Conservation (phyloP, 129 eudicot species). For the Calendula officinalis region DNA sequence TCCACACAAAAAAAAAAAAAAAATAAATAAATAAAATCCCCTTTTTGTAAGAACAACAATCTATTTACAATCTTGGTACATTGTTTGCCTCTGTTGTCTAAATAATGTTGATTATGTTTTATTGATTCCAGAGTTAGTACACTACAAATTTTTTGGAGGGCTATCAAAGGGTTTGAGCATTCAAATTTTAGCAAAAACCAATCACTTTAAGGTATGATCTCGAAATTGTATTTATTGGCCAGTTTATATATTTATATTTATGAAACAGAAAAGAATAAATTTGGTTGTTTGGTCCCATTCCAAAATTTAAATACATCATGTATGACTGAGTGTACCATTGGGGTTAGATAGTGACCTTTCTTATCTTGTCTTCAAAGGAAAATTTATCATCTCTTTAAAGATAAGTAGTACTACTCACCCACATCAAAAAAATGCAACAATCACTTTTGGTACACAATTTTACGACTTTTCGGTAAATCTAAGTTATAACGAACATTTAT, state of each 20-base stretch:
- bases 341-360: conserved; percentile 43
- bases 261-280: conserved; percentile 1
- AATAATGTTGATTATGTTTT: conserved; percentile 8
- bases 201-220: conserved; percentile 29
- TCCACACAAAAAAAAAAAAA: too few relatives aligned
- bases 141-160: background rate
- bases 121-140: conserved; percentile 21
- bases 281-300: conserved; percentile 35
- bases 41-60: too few relatives aligned
- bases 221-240: conserved; percentile 19
- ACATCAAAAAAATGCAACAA: conserved; percentile 23
- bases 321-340: conserved; percentile 14
- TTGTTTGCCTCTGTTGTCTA: background rate
- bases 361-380: conserved; percentile 70
- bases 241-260: background rate
- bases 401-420: conserved; percentile 14
- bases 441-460: conserved; percentile 18
- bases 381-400: conserved; percentile 41
- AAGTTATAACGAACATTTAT: conserved; percentile 6
- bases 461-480: conserved; percentile 18
- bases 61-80: background rate
- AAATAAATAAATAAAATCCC: too few relatives aligned
- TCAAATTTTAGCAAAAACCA: conserved; percentile 17
- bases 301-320: conserved; percentile 31
- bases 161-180: conserved; percentile 11